phyloP scores from a whole-genome alignment of 2,329 filamentous ascomycete species.

The Ophiocordyceps sinensis region DNA sequence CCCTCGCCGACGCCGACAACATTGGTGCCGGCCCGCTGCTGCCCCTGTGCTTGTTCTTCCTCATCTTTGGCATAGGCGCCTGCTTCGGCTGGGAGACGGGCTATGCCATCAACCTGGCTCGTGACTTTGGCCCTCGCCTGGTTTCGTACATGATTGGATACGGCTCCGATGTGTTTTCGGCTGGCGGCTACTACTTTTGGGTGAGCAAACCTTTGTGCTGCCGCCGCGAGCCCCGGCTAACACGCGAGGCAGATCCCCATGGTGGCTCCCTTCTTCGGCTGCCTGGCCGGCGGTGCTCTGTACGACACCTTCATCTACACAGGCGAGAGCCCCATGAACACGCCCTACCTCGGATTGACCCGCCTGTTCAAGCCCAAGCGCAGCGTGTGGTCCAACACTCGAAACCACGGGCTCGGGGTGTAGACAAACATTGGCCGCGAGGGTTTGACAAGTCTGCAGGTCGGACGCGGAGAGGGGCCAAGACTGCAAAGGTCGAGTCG shows the following conservation, averaged over 20 bases:
- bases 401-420: background rate
- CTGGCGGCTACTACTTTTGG: conserved; percentile 61
- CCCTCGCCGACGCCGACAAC: conserved; percentile 44
- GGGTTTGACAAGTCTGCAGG: background rate
- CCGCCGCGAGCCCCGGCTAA: background rate
- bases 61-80: conserved; percentile 59
- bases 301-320: conserved; percentile 58
- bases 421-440: background rate
- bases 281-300: conserved; percentile 46
- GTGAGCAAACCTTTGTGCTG: conserved; percentile 19
- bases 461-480: background rate
- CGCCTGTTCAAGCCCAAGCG: conserved; percentile 24
- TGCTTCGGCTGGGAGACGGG: conserved; percentile 67
- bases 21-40: conserved; percentile 40
- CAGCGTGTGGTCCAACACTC: conserved; percentile 7
- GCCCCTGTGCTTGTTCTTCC: conserved; percentile 52
- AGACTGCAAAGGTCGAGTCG: background rate
- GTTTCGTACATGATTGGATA: conserved; percentile 56
- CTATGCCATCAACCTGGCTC: conserved; percentile 59
- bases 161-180: conserved; percentile 49
- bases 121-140: conserved; percentile 57
- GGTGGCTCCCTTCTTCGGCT: conserved; percentile 54
- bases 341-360: conserved; percentile 48
- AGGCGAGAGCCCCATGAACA: conserved; percentile 56
- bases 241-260: conserved; percentile 46